phyloP scores from a whole-genome alignment of 2,329 filamentous ascomycete species.

The Lanzia echinophila region DNA sequence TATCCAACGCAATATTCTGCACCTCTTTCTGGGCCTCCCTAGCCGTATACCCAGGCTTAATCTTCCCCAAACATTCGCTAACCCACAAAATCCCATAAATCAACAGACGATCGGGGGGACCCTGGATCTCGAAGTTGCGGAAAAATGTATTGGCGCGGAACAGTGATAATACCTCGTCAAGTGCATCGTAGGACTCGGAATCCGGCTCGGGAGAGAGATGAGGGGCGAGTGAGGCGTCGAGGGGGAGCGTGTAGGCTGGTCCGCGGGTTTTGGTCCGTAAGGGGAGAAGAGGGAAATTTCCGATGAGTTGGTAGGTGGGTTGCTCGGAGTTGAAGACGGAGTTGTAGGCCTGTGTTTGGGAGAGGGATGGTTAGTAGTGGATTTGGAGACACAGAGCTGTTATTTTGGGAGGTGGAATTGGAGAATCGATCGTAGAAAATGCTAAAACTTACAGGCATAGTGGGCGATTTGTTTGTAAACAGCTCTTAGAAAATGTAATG shows the following conservation, averaged over 20 bases:
- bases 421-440: not conserved
- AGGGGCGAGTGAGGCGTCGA: constrained; percentile 37
- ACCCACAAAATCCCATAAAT: constrained; percentile 97
- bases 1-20: constrained; percentile 84
- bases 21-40: constrained; percentile 65
- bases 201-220: constrained; percentile 65
- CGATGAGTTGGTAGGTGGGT: constrained; percentile 47
- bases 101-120: constrained; percentile 84
- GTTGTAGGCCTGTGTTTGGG: constrained; percentile 73
- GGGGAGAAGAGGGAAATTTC: constrained; percentile 91
- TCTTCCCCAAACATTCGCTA: constrained; percentile 82
- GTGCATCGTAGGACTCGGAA: constrained; percentile 88
- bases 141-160: constrained; percentile 99
- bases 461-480: not conserved
- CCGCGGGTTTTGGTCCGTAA: constrained; percentile 92
- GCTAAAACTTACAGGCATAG: not conserved
- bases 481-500: not conserved
- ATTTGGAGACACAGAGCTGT: not conserved
- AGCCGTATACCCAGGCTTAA: constrained; percentile 64
- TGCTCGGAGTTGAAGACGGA: constrained; percentile 87
- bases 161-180: constrained; percentile 86
- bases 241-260: constrained; percentile 83
- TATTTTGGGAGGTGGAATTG: not conserved
- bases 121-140: constrained; percentile 98
- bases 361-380: not conserved